Evolutionary conservation across 495 filamentous ascomycete genomes (phyloP), one percentile per base, ranked within the genome.

Genomic region (Lophiostoma macrostomum): DNA sequence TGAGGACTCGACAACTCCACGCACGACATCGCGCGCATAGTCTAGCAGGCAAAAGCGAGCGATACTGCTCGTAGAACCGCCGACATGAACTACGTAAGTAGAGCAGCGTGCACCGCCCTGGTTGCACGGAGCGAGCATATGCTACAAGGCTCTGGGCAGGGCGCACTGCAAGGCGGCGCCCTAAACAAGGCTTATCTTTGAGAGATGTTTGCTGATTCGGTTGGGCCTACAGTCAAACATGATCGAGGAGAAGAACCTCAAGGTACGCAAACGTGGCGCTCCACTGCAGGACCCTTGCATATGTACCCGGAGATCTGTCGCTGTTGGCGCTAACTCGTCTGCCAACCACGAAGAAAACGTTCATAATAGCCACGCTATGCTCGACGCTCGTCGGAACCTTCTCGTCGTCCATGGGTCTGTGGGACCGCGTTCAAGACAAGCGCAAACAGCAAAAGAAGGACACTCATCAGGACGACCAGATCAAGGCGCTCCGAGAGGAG

Each of bases 401-500:
- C 43, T 57, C 64, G 22, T 53, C 66, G 11, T 61, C 61, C 23
- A 55, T 65, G 37, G 59, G 56, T 39, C 53, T 69, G 25, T 60
- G 58, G 35, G 66, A 69, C 34, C 50, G 59, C 19, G 37, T 67
- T 5, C 8, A 23, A 7, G 45, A 61, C 10, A 56, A 52, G 28
- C 52, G 58, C 10, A 50, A 58, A 28, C 66, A 69, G 36, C 49
- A 56, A 12, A 57, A 58, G n/a, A 34, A 27, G n/a, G 66, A 69
- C 52, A 53, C 30, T 3, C 18, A 35, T 3, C 66, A 69, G 43
- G 54, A 69, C 51, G 43, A 47, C 16, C 49, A 65, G 53, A 64
- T 69, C 52, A 63, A 65, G 53, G 22, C 80, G 60, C 73, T 86
- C n/a, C 76, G 82, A 42, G 64, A 63, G 23, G 19, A 61, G 37